Base-by-base conservation (phyloP, 2,329 filamentous ascomycete genomes). In the Fusarium brevicatenulatum region DNA sequence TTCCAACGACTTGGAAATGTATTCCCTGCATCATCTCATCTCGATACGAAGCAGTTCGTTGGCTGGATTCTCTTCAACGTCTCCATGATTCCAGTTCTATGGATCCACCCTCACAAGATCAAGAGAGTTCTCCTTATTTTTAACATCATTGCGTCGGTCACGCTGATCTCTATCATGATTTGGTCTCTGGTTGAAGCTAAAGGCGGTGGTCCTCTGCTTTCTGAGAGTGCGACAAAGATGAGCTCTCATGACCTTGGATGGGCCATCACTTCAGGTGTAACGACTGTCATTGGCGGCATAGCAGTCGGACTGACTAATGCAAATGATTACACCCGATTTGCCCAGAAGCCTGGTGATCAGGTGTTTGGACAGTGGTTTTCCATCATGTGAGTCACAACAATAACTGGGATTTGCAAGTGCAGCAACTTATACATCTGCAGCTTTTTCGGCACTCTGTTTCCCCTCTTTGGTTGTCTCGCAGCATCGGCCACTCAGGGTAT, bases 331-430 rank as follows among this genome's bases (percentile, higher is more conserved):
- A 53, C 50, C 13, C 7, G 50, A 1, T 53, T 53, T n/a, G 50
- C 50, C 12, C 34, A 39, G 9, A 53, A 53, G 9, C 34, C 50
- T n/a, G 50, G 50, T 7, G 50, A 53, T 9, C 50, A 53, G 5
- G 50, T 53, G 7, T 53, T 53, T 39, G 50, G 50, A 7, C 50
- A 53, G 23, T 53, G 50, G 50, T 53, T 53, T 9, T 53, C 50
- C 13, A 53, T 53, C 7, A 53, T 53, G 50, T 53, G 5, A 39
- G 50, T 53, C 1, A 1, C 2, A 9, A 9, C 3, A 25, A 19
- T 2, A 1, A 6, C 12, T 16, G 0, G 4, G 12, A 9, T 21
- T 7, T 21, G 0, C 0, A 37, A 16, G 7, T 0, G 7, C 18
- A 16, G 2, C 2, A 21, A 7, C 32, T 53, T 9, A 53, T 2